These are phyloP conservation scores for Fraxinus velutina DNA, from an alignment of 305 asterid species.

Conservation along the genomic window DNA sequence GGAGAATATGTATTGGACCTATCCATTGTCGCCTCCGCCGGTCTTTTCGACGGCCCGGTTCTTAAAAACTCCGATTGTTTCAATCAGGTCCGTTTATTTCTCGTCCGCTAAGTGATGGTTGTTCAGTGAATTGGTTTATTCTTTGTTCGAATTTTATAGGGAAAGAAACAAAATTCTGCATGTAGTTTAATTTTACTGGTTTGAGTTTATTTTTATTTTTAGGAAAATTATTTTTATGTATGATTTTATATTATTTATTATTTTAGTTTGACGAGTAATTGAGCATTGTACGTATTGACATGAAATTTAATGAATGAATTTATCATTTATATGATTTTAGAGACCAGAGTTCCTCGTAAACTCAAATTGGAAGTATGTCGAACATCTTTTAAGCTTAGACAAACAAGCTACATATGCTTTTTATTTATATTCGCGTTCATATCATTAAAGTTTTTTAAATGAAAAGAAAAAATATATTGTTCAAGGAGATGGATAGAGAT, in stretches of 20 bases:
- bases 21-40: slow-evolving; percentile 57
- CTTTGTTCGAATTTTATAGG: not conserved
- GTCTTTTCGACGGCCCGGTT: slow-evolving; percentile 70
- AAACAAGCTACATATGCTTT: not conserved
- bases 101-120: not conserved
- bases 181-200: not conserved
- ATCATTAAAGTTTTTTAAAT: not conserved
- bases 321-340: not conserved
- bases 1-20: slow-evolving; percentile 82
- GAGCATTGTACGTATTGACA: not conserved
- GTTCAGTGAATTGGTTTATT: not conserved
- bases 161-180: not conserved
- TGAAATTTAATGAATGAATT: not conserved
- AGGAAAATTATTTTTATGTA: not conserved
- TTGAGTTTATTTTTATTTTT: not conserved
- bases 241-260: not conserved
- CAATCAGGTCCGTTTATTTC: slow-evolving; percentile 50
- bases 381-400: not conserved
- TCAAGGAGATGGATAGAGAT: not conserved
- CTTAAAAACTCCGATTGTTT: slow-evolving; percentile 72
- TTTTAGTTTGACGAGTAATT: not conserved
- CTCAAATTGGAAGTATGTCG: not conserved
- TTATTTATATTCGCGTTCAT: not conserved
- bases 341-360: not conserved
- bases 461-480: not conserved